Evolutionary conservation across 352 stramenopile species (phyloP).

Genomic region (Pythium insidiosum): DNA sequence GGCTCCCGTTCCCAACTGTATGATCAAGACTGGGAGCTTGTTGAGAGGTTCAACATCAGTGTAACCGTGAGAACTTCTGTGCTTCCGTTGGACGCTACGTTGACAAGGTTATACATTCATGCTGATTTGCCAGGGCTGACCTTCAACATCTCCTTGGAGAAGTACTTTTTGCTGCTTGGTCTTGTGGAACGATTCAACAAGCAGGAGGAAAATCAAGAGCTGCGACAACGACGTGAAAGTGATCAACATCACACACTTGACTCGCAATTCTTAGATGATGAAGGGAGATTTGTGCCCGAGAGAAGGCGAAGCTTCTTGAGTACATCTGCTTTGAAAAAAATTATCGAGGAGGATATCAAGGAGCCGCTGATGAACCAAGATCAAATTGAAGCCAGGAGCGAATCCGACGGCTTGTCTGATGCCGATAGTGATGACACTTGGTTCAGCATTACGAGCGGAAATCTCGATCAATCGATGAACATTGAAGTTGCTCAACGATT

Average conservation of each 20-base stretch:
- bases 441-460: conserved; percentile 82
- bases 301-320: conserved; percentile 34
- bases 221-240: not conserved
- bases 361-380: conserved; percentile 10
- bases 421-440: conserved; percentile 83
- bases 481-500: no score
- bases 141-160: conserved; percentile 81
- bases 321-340: conserved; percentile 37
- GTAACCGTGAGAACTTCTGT: conserved; percentile 79
- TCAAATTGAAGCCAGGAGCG: conserved; percentile 5
- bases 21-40: conserved; percentile 63
- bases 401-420: conserved; percentile 58
- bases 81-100: conserved; percentile 72
- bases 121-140: conserved; percentile 75
- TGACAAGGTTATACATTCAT: conserved; percentile 79
- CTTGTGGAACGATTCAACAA: conserved; percentile 63
- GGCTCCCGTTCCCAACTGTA: not conserved
- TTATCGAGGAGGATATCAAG: conserved; percentile 31
- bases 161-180: conserved; percentile 66
- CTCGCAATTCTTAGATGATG: conserved; percentile 16
- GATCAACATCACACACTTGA: not conserved
- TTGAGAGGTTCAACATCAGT: conserved; percentile 86
- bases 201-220: no score
- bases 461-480: conserved; percentile 31
- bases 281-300: conserved; percentile 14